phyloP scores from a whole-genome alignment of 176 grass and related monocot species.

The Metroxylon sagu region DNA sequence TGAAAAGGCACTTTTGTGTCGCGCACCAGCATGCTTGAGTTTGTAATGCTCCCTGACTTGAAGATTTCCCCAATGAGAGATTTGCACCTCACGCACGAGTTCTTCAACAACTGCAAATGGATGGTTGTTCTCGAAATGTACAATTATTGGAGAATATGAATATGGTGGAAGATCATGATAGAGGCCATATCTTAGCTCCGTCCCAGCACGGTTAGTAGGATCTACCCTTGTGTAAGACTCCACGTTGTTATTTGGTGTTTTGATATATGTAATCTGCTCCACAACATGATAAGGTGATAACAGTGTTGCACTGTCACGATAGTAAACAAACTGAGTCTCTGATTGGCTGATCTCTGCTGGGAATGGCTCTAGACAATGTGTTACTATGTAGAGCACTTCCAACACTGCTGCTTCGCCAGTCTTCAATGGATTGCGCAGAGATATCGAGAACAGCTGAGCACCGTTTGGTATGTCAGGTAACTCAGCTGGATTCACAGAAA shows the following conservation, averaged over 20 bases:
- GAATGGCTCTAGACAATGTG: slow-evolving; percentile 22
- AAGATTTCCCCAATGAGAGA: slow-evolving; percentile 27
- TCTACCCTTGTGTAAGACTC: slow-evolving; percentile 20
- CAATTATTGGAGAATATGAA: slow-evolving; percentile 25
- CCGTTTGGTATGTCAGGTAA: slow-evolving; percentile 14
- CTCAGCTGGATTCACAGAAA: slow-evolving; percentile 11
- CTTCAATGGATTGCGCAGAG: slow-evolving; percentile 10
- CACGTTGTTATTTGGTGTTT: slow-evolving; percentile 17
- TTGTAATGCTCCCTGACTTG: slow-evolving; percentile 22
- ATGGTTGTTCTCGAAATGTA: slow-evolving; percentile 27
- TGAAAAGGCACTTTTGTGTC: slow-evolving; percentile 21
- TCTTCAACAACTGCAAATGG: slow-evolving; percentile 28
- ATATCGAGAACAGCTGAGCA: slow-evolving; percentile 11
- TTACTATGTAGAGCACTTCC: slow-evolving; percentile 19
- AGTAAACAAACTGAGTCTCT: slow-evolving; percentile 24
- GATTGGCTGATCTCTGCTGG: slow-evolving; percentile 27
- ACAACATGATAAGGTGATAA: slow-evolving; percentile 26
- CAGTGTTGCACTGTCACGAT: slow-evolving; percentile 23
- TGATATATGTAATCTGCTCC: slow-evolving; percentile 13
- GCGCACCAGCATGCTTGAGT: slow-evolving; percentile 24
- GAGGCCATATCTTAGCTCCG: slow-evolving; percentile 23
- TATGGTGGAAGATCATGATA: slow-evolving; percentile 17
- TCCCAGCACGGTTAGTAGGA: slow-evolving; percentile 11
- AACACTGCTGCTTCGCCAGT: slow-evolving; percentile 10
- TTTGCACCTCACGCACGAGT: slow-evolving; percentile 21